Conservation (phyloP, 306 rosid genomes). For the Lathyrus aphaca region DNA sequence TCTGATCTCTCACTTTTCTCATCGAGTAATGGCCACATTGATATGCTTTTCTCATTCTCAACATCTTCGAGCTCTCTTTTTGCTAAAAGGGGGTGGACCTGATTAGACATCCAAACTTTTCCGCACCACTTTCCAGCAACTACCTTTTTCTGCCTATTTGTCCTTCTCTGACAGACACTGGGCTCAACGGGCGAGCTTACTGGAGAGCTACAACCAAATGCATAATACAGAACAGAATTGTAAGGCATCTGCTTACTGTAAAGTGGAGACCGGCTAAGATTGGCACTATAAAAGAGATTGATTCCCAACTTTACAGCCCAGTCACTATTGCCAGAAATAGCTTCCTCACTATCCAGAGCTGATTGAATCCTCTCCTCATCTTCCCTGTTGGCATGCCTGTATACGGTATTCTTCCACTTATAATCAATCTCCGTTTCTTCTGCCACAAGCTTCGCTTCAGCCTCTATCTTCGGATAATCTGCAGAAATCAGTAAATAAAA, state of each 20-base stretch:
- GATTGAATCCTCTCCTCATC: constrained; percentile 81
- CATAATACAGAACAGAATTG: constrained; percentile 86
- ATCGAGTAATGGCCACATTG: constrained; percentile 53
- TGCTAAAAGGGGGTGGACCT: constrained; percentile 83
- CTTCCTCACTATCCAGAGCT: constrained; percentile 92
- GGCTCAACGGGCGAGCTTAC: constrained; percentile 57
- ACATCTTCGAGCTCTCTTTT: constrained; percentile 69
- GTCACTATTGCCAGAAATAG: constrained; percentile 82
- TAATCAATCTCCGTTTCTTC: constrained; percentile 70
- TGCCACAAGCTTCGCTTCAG: constrained; percentile 72
- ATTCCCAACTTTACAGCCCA: constrained; percentile 98
- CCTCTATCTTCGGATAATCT: constrained; percentile 95
- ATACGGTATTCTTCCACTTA: constrained; percentile 62
- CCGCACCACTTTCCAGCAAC: constrained; percentile 99
- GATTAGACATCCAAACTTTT: constrained; percentile 97
- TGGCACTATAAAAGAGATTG: constrained; percentile 96
- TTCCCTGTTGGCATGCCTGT: constrained; percentile 66
- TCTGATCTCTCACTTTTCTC: constrained; percentile 61
- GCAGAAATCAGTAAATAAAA: constrained; percentile 23
- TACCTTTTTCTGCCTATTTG: constrained; percentile 69
- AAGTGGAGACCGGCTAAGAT: constrained; percentile 87
- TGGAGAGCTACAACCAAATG: constrained; percentile 81
- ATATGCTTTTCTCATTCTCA: constrained; percentile 52
- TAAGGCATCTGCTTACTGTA: constrained; percentile 99
- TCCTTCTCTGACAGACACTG: constrained; percentile 72